Conservation (phyloP, 2,329 filamentous ascomycete species). For the Sporothrix euskadiensis region DNA sequence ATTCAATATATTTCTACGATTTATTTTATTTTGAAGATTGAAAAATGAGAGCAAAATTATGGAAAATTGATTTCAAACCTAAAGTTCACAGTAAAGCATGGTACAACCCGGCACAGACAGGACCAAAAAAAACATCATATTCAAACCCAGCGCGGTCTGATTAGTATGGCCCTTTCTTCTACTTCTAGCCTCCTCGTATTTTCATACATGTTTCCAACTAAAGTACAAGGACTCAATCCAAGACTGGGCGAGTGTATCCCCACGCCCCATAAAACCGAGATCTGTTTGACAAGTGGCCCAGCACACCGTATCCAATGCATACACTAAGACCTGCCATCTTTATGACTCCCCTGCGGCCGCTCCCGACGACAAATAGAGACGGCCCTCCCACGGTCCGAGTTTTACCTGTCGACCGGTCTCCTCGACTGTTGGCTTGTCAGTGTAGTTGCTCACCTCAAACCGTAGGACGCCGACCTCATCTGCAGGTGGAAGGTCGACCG, state of each 20-base stretch:
- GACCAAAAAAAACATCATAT: too few relatives aligned
- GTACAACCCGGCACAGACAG: background rate
- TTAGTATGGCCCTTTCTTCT: background rate
- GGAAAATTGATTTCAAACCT: background rate
- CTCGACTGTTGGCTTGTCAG: conserved; percentile 33
- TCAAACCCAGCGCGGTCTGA: background rate
- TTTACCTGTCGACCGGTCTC: conserved; percentile 25
- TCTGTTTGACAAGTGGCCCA: too few relatives aligned
- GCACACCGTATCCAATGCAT: background rate
- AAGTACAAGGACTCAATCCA: background rate
- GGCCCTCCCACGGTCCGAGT: conserved; percentile 42
- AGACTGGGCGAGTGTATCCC: background rate
- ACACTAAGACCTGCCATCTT: background rate
- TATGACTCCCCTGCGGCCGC: background rate
- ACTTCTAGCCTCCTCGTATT: background rate
- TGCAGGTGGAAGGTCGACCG: conserved; percentile 35
- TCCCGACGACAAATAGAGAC: conserved; percentile 37
- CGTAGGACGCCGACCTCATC: conserved; percentile 31
- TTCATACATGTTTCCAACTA: background rate
- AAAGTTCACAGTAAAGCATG: background rate
- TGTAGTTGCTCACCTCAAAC: conserved; percentile 40
- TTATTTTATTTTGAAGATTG: too few relatives aligned
- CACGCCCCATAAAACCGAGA: background rate
- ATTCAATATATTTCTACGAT: too few relatives aligned
- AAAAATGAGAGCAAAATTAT: background rate